A percentile compares a stretch with the other conserved stretches of the same genome.
phyloP scores from a whole-genome alignment of 805 yeast species.

The Spathaspora sp. region DNA sequence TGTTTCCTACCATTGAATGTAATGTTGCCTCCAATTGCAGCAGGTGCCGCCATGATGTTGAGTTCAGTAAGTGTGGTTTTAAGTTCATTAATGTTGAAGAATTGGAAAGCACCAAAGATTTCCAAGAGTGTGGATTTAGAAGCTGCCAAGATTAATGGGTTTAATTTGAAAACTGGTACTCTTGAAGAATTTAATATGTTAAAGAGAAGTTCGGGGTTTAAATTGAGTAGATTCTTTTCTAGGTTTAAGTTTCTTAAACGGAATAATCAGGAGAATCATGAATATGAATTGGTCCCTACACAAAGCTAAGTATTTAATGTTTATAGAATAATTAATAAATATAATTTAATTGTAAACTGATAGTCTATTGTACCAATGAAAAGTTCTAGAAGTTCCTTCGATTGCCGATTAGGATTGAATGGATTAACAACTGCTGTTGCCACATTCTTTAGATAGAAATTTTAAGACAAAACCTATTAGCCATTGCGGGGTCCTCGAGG shows the following conservation, averaged over 20 bases:
- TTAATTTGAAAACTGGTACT: conserved; percentile 23
- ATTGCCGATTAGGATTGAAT: too few species aligned
- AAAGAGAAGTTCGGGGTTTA: conserved; percentile 2
- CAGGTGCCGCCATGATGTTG: conserved; percentile 90
- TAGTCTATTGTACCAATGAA: too few species aligned
- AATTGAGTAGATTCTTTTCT: background rate
- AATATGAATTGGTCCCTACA: conserved; percentile 7
- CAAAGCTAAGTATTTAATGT: background rate
- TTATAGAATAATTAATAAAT: too few species aligned
- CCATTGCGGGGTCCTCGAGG: background rate
- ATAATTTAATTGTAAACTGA: too few species aligned
- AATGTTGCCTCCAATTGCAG: conserved; percentile 80
- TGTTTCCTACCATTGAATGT: conserved; percentile 73
- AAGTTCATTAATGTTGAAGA: conserved; percentile 69
- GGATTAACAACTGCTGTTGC: too few species aligned
- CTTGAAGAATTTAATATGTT: conserved; percentile 20
- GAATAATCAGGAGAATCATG: background rate
- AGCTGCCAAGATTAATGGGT: conserved; percentile 10
- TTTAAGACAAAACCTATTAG: background rate
- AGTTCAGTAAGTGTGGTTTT: conserved; percentile 87
- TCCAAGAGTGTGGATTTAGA: conserved; percentile 15
- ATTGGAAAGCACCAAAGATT: conserved; percentile 47
- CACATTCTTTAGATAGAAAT: background rate
- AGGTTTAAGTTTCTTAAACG: background rate
- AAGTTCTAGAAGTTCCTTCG: background rate